Evolutionary conservation across 1,284 basidiomycete genomes (phyloP).

Genomic region (Ceratobasidium sp.): DNA sequence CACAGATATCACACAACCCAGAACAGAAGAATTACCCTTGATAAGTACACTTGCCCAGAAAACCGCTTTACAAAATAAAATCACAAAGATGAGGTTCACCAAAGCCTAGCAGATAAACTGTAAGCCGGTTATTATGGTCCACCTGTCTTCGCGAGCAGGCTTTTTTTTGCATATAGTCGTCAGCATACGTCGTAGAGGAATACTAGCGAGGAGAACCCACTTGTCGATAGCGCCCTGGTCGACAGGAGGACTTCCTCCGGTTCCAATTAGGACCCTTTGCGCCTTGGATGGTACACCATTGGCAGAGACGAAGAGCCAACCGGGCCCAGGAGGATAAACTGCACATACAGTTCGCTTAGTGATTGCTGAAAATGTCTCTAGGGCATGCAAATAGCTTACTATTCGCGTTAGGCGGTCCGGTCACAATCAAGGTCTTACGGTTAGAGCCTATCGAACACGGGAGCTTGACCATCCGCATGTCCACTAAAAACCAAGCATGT

Average conservation of each 20-base stretch:
- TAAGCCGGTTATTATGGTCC: too few species aligned
- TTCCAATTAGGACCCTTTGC: conserved; percentile 57
- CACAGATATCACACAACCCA: too few species aligned
- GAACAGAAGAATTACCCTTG: too few species aligned
- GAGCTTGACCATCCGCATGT: conserved; percentile 77
- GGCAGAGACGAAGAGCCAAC: conserved; percentile 54
- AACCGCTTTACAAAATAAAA: too few species aligned
- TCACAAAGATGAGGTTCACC: not conserved
- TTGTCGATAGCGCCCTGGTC: conserved; percentile 43
- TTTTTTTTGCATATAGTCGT: not conserved
- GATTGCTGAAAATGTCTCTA: not conserved
- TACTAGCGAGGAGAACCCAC: conserved; percentile 3
- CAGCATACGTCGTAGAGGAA: not conserved
- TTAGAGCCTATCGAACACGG: conserved; percentile 50
- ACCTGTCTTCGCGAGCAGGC: conserved; percentile 13
- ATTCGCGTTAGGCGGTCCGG: conserved; percentile 60
- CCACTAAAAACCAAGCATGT: conserved; percentile 51
- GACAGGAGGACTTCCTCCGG: conserved; percentile 47
- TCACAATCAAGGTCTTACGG: conserved; percentile 56
- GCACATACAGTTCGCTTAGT: conserved; percentile 27
- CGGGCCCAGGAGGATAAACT: conserved; percentile 53
- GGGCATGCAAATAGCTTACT: not conserved
- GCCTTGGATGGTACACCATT: conserved; percentile 60
- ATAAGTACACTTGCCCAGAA: too few species aligned
- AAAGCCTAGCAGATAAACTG: too few species aligned